phyloP scores from a whole-genome alignment of 2,329 filamentous ascomycete genomes.

The Cryphonectria naterciae region DNA sequence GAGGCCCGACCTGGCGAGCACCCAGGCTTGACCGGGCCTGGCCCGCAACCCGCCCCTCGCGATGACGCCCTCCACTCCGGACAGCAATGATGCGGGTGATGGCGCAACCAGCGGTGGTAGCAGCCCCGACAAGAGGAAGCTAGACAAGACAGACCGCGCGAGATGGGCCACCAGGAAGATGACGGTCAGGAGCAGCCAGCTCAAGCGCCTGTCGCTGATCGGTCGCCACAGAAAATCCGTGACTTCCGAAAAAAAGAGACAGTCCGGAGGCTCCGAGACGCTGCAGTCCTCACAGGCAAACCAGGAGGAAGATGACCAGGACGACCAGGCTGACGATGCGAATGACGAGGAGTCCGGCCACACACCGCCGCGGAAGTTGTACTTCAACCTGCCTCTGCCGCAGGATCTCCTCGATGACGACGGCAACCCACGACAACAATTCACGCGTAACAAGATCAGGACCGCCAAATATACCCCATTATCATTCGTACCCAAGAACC shows the following conservation, averaged over 20 bases:
- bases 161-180: slow-evolving; percentile 96
- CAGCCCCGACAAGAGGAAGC: slow-evolving; percentile 50
- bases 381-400: slow-evolving; percentile 85
- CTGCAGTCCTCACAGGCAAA: slow-evolving; percentile 36
- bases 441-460: slow-evolving; percentile 91
- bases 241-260: slow-evolving; percentile 71
- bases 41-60: slow-evolving; percentile 43
- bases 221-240: slow-evolving; percentile 68
- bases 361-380: slow-evolving; percentile 61
- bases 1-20: slow-evolving; percentile 47
- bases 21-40: slow-evolving; percentile 47
- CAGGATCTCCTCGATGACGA: slow-evolving; percentile 77
- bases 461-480: slow-evolving; percentile 97
- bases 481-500: slow-evolving; percentile 93
- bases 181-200: slow-evolving; percentile 71
- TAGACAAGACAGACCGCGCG: slow-evolving; percentile 70
- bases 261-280: slow-evolving; percentile 42
- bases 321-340: slow-evolving; percentile 40
- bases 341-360: slow-evolving; percentile 37
- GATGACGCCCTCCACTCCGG: slow-evolving; percentile 38
- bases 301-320: slow-evolving; percentile 41
- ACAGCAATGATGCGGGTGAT: slow-evolving; percentile 23
- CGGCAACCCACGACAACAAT: slow-evolving; percentile 71
- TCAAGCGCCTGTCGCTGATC: slow-evolving; percentile 83
- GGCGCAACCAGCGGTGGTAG: slow-evolving; percentile 24